phyloP scores from a whole-genome alignment of 2,329 filamentous ascomycete genomes.

The Furcasterigmium furcatum region DNA sequence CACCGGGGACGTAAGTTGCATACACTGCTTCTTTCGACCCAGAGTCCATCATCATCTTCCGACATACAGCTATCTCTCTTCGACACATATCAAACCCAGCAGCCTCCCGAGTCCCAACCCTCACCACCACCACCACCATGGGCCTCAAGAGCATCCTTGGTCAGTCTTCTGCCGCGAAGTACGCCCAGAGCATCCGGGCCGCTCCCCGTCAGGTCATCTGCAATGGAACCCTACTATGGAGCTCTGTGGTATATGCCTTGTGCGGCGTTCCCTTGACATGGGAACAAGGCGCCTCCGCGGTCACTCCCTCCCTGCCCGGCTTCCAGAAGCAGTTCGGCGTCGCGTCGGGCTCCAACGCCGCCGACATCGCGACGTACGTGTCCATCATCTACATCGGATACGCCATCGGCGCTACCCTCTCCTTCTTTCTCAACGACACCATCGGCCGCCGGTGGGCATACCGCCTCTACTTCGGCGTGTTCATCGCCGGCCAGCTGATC shows the following conservation, averaged over 20 bases:
- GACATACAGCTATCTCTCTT: no score
- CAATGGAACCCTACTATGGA: constrained; percentile 11
- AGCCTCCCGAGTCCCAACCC: no score
- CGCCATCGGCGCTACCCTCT: constrained; percentile 17
- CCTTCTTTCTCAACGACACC: constrained; percentile 37
- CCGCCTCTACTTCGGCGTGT: constrained; percentile 14
- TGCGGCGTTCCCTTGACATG: constrained; percentile 17
- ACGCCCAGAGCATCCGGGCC: constrained; percentile 10
- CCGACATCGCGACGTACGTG: constrained; percentile 26
- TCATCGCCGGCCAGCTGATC: constrained; percentile 28
- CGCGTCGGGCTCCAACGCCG: constrained; percentile 19
- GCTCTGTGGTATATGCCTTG: constrained; percentile 14
- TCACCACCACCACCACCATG: not conserved
- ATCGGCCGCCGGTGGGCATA: constrained; percentile 19
- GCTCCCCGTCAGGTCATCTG: constrained; percentile 15
- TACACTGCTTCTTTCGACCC: no score
- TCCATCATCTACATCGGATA: constrained; percentile 26
- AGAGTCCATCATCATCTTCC: no score
- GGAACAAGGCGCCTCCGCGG: constrained; percentile 25
- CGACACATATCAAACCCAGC: no score
- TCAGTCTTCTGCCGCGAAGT: constrained; percentile 9
- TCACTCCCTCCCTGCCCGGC: constrained; percentile 24
- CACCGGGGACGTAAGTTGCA: no score
- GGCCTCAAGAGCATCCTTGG: constrained; percentile 3
- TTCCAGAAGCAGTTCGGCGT: constrained; percentile 29